Percentiles rank a stretch among this genome's conserved stretches.
phyloP scores from a whole-genome alignment of 805 yeast species.

The Nakazawaea siamensis region DNA sequence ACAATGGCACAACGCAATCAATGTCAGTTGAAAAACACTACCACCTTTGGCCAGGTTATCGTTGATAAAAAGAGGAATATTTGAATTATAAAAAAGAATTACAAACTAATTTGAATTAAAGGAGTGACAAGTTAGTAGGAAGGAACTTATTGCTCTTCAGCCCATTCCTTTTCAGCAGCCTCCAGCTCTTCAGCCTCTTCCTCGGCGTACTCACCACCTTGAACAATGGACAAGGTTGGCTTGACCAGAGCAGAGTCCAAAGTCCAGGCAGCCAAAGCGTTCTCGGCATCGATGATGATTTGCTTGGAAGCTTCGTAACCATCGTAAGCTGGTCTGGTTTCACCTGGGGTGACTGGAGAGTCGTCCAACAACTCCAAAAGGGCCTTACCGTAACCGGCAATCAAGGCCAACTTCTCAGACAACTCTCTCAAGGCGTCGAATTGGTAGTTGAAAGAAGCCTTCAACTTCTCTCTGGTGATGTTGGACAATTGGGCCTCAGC shows the following conservation, averaged over 20 bases:
- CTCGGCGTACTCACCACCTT: constrained; percentile 41
- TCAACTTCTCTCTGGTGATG: constrained; percentile 80
- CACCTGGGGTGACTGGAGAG: constrained; percentile 85
- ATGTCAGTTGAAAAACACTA: not conserved
- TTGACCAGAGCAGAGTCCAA: constrained; percentile 74
- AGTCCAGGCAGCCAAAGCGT: constrained; percentile 79
- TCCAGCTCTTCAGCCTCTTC: constrained; percentile 42
- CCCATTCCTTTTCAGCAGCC: constrained; percentile 46
- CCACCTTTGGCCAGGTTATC: not conserved
- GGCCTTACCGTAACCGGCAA: constrained; percentile 88
- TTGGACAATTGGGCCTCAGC: constrained; percentile 89
- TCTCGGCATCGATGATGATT: constrained; percentile 79
- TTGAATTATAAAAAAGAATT: no score
- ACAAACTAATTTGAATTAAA: not conserved
- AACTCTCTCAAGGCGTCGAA: constrained; percentile 81
- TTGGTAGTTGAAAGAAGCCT: constrained; percentile 77
- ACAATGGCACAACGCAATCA: not conserved
- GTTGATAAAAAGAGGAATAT: not conserved
- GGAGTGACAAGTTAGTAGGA: not conserved
- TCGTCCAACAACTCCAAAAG: constrained; percentile 76
- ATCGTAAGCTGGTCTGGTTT: constrained; percentile 82
- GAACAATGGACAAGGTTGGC: constrained; percentile 67
- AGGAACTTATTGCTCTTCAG: constrained; percentile 23
- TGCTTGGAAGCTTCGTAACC: constrained; percentile 87
- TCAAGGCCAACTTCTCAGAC: constrained; percentile 77